Percentiles rank a stretch among this genome's conserved stretches.
Conservation (phyloP, 345 rosid species). For the Lepidium didymum region DNA sequence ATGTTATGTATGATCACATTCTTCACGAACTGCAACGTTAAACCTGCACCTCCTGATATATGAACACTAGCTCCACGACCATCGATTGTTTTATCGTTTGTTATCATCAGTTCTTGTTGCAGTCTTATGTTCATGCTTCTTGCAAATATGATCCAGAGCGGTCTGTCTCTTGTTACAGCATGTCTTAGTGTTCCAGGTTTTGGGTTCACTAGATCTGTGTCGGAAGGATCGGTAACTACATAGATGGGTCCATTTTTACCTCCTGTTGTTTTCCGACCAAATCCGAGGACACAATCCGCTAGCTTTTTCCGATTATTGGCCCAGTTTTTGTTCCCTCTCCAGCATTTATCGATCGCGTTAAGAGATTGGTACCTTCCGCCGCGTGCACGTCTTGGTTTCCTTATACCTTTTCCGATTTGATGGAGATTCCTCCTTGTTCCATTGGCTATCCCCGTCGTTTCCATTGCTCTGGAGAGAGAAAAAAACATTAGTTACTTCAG, state of each 20-base stretch:
- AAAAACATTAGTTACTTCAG: not conserved
- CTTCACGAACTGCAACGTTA: conserved; percentile 55
- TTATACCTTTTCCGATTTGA: conserved; percentile 10
- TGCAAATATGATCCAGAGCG: conserved; percentile 70
- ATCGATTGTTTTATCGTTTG: conserved; percentile 61
- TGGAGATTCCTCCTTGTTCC: conserved; percentile 44
- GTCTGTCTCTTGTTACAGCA: conserved; percentile 60
- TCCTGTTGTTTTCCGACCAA: conserved; percentile 59
- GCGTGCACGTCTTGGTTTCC: not conserved
- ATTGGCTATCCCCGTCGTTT: conserved; percentile 24
- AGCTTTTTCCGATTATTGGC: conserved; percentile 41
- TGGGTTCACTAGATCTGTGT: conserved; percentile 42
- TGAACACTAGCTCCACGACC: conserved; percentile 59
- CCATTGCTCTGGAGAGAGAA: conserved; percentile 3
- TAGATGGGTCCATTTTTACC: conserved; percentile 52
- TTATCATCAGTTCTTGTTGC: conserved; percentile 51
- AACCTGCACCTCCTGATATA: conserved; percentile 54
- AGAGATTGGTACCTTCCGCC: conserved; percentile 37
- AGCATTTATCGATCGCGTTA: conserved; percentile 59
- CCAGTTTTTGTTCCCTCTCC: conserved; percentile 55
- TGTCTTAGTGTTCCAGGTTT: conserved; percentile 68
- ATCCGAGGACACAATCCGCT: conserved; percentile 59
- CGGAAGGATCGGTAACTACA: conserved; percentile 51
- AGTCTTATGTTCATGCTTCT: conserved; percentile 57
- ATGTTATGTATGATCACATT: conserved; percentile 69